Evolutionary conservation across 352 stramenopile species (phyloP).

Genomic region (Detonula confervacea): DNA sequence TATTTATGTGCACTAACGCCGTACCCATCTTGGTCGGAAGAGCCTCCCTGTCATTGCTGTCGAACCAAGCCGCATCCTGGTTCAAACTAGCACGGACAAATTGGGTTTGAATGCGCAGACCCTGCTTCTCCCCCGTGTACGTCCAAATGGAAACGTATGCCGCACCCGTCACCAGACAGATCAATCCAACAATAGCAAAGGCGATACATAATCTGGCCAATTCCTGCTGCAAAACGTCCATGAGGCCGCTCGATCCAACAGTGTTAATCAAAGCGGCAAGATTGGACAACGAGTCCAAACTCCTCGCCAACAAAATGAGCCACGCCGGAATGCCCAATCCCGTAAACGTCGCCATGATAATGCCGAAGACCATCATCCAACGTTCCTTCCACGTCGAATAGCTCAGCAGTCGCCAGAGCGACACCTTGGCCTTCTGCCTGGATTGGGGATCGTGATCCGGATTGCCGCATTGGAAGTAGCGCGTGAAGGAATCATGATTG

Average conservation of each 20-base stretch:
- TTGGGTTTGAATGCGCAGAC: constrained; percentile 55
- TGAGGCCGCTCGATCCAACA: constrained; percentile 13
- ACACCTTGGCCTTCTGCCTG: constrained; percentile 31
- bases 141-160: constrained; percentile 66
- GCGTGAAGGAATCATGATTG: constrained; percentile 35
- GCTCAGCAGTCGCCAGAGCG: constrained; percentile 35
- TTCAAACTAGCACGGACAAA: constrained; percentile 58
- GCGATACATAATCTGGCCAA: constrained; percentile 44
- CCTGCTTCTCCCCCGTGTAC: constrained; percentile 58
- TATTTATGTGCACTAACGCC: constrained; percentile 53
- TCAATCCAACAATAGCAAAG: constrained; percentile 51
- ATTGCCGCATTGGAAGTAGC: constrained; percentile 36
- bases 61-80: constrained; percentile 67
- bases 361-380: constrained; percentile 38
- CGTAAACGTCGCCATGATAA: constrained; percentile 48
- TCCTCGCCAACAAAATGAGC: constrained; percentile 46
- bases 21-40: constrained; percentile 47
- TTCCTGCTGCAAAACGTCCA: constrained; percentile 29
- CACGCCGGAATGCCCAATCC: constrained; percentile 49
- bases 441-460: constrained; percentile 26
- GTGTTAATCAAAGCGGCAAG: constrained; percentile 19
- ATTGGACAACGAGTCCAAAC: constrained; percentile 50
- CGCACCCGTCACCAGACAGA: constrained; percentile 50
- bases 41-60: constrained; percentile 50
- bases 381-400: constrained; percentile 39